These are phyloP conservation scores for Colletotrichum euphorbiae DNA, from an alignment of 2,329 filamentous ascomycete genomes.

Conservation along the genomic window DNA sequence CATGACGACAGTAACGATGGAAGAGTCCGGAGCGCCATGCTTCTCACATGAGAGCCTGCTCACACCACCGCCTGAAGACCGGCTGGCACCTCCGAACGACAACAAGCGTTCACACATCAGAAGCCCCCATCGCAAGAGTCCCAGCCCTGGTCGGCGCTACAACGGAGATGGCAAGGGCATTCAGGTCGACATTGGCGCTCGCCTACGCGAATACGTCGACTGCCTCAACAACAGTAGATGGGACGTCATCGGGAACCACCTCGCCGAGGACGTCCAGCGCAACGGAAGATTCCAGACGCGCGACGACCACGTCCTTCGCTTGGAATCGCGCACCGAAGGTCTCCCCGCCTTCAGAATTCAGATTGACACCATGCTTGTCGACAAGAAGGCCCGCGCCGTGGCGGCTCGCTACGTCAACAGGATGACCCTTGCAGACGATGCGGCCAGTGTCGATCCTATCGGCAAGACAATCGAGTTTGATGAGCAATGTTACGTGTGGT, in stretches of 20 bases:
- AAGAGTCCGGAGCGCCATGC: slow-evolving; percentile 34
- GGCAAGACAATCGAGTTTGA: slow-evolving; percentile 30
- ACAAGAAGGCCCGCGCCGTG: slow-evolving; percentile 26
- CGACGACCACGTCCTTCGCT: slow-evolving; percentile 31
- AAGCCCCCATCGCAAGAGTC: slow-evolving; percentile 13
- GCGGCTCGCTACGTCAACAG: slow-evolving; percentile 33
- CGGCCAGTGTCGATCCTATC: background rate
- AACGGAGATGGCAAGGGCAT: slow-evolving; percentile 36
- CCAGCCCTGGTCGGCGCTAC: slow-evolving; percentile 12
- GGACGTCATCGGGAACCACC: slow-evolving; percentile 31
- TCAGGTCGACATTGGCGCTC: slow-evolving; percentile 34
- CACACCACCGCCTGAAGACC: slow-evolving; percentile 2
- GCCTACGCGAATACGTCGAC: slow-evolving; percentile 36
- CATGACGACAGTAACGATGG: slow-evolving; percentile 24
- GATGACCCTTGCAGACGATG: slow-evolving; percentile 15
- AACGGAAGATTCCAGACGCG: slow-evolving; percentile 31
- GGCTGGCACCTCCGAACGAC: slow-evolving; percentile 1
- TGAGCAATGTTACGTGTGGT: slow-evolving; percentile 38
- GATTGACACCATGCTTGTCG: slow-evolving; percentile 34
- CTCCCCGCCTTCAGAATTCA: slow-evolving; percentile 28
- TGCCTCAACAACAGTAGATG: slow-evolving; percentile 34
- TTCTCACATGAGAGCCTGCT: slow-evolving; percentile 33
- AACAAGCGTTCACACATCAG: background rate
- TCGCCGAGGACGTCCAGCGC: slow-evolving; percentile 26
- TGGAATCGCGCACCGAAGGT: slow-evolving; percentile 13